These are phyloP conservation scores for Nigrograna mackinnonii DNA, from an alignment of 2,329 filamentous ascomycete species.

Conservation along the genomic window DNA sequence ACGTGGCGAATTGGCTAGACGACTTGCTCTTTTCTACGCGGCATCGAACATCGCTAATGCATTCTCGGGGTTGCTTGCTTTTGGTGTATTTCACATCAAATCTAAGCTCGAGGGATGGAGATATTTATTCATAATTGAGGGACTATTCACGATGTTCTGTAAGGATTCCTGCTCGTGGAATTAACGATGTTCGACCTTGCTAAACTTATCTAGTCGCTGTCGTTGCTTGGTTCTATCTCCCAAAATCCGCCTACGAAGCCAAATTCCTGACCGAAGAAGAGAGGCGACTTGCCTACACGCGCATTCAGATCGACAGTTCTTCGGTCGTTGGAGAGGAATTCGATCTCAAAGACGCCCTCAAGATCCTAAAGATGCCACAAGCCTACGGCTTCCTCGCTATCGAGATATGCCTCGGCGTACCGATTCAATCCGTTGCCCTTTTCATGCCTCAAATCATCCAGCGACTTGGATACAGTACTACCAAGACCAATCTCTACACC, in stretches of 20 bases:
- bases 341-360: conserved; percentile 54
- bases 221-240: conserved; percentile 72
- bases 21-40: conserved; percentile 75
- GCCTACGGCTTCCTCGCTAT: conserved; percentile 60
- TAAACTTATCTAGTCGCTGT: conserved; percentile 50
- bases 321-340: conserved; percentile 63
- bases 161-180: conserved; percentile 5
- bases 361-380: conserved; percentile 58
- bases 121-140: conserved; percentile 68
- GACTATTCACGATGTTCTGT: conserved; percentile 60
- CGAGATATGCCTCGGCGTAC: conserved; percentile 63
- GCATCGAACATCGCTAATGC: conserved; percentile 74
- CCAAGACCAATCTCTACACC: conserved; percentile 78
- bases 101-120: conserved; percentile 62
- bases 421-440: conserved; percentile 59
- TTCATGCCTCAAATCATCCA: conserved; percentile 63
- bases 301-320: conserved; percentile 77
- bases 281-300: conserved; percentile 68
- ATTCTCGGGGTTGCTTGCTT: conserved; percentile 64
- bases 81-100: conserved; percentile 62
- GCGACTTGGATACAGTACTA: conserved; percentile 56
- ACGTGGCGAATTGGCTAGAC: conserved; percentile 69
- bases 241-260: conserved; percentile 65
- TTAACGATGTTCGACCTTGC: not conserved
- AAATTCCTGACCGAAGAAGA: conserved; percentile 69